A percentile compares a stretch with the other conserved stretches of the same genome.
These are phyloP conservation scores for Linderniella brevidens DNA, from an alignment of 257 asterid species.

Conservation along the genomic window DNA sequence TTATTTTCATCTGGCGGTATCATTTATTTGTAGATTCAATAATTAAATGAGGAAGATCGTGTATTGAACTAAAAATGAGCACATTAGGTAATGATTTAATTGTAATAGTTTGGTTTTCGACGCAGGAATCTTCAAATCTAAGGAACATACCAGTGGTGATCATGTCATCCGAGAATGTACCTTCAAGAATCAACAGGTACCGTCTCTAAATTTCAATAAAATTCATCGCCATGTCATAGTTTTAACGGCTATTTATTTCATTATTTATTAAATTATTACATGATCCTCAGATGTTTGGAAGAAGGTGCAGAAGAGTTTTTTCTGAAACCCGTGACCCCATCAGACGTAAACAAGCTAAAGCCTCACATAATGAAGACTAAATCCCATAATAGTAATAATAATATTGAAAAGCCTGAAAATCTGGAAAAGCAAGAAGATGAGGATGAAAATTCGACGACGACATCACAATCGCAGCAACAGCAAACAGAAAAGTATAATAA, in stretches of 20 bases:
- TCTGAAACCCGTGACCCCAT: constrained; percentile 71
- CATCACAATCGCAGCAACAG: constrained; percentile 4
- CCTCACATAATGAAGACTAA: constrained; percentile 57
- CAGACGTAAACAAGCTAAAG: constrained; percentile 75
- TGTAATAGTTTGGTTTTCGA: neutral
- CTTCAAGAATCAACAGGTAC: constrained; percentile 88
- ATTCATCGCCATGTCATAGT: neutral
- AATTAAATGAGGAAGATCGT: neutral
- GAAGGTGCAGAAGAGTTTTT: constrained; percentile 94
- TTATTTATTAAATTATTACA: neutral
- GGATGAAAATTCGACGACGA: neutral
- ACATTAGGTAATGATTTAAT: neutral
- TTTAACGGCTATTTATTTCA: neutral
- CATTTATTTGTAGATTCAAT: neutral
- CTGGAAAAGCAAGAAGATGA: constrained; percentile 15
- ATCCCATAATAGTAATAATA: constrained; percentile 6
- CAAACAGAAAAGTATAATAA: neutral
- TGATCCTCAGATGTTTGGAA: constrained; percentile 51
- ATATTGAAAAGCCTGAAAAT: constrained; percentile 17
- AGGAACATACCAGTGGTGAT: constrained; percentile 90
- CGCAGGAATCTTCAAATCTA: constrained; percentile 77
- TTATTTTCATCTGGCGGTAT: too few species aligned
- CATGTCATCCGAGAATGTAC: constrained; percentile 96
- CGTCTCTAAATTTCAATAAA: neutral
- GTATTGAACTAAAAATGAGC: neutral